Evolutionary conservation across 805 yeast genomes (phyloP), one percentile per base, ranked within the genome.

Genomic region (Candida xiaguanensis): DNA sequence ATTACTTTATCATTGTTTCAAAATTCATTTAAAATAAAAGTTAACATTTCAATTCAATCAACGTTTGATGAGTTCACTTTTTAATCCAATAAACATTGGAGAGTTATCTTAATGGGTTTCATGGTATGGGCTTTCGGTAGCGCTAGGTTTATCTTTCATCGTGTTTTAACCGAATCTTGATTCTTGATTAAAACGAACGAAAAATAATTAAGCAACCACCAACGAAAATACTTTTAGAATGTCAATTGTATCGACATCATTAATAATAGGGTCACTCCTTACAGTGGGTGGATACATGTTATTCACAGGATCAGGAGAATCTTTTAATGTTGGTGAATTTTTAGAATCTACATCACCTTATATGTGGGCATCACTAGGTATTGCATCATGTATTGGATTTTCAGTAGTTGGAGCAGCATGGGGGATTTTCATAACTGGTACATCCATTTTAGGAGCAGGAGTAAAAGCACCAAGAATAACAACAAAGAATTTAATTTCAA

Each of bases 381-480:
- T 93, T 46, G 82, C 85, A 12, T 66, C 80, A 37, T 91, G 99
- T 66, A 89, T 95, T 51, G 98, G 98, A 11, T 75, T 93, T 43
- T 82, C 95, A 35, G 97, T 93, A 12, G 83, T 90, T 30, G 99
- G 99, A 28, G 99, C 99, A 12, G 98, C 98, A 4, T 93, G 99
- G 99, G 99, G 99, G 48, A 93, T 93, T 50, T 93, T 91, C 61
- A 77, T 93, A 45, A 91, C 98, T 2, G 99, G 99, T 29, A 74
- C 96, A 1, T 80, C 96, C 20, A 86, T 93, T 51, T 67, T 93
- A 46, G 99, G 99, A 52, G 99, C 99, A 2, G 99, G 99, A 71
- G 97, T 93, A 44, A 86, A 86, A 63, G 93, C 96, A 11, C 99
- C 99, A 38, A 75, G 98, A 60, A 95, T 93, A 59, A 90, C 98